Base-by-base conservation (phyloP, 2,329 filamentous ascomycete species). In the Verticillium tricorpus region DNA sequence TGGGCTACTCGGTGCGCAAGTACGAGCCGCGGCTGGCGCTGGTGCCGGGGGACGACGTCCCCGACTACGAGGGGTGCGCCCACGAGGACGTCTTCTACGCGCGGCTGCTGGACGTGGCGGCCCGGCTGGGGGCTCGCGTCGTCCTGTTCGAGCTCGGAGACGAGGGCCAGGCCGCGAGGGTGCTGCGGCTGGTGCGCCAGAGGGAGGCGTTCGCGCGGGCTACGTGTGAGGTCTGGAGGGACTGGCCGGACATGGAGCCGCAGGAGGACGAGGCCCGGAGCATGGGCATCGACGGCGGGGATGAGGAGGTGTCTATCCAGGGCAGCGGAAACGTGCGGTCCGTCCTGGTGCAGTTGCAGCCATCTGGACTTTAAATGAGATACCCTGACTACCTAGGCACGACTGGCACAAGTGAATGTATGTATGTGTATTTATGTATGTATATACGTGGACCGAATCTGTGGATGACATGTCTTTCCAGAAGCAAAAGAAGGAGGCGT, bases 11-110 rank as follows among this genome's bases (percentile, higher is more conserved):
- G 14, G 94, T 97, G 34, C 85, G 92, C 17, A 86, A 86, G 56
- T 92, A 87, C 71, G 95, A 99, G 75, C 95, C 95, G 3, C 85
- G 79, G 65, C 76, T 91, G 14, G 95, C 95, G 0, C 80, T 98
- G 15, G 91, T 98, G 11, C 83, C 84, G 0, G 65, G 66, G 15
- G 62, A 69, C 2, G 62, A 62, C 54, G 61, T 76, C 3, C 67
- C 71, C 12, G 59, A 67, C 11, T 74, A 76, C 4, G 31, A 62
- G 12, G 67, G 68, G 11, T 78, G 77, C 66, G 61, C 67, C 6
- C 70, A 69, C 50, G 79, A 82, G 61, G 78, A 87, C 60, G 73
- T 84, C 1, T 95, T 95, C 71, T 95, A 95, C 69, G 81, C 82
- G 2, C 79, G 82, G 6, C 75, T 95, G 1, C 72, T 93, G 1